Base-by-base conservation (phyloP, 441 rosid species). In the Gossypium laxum region DNA sequence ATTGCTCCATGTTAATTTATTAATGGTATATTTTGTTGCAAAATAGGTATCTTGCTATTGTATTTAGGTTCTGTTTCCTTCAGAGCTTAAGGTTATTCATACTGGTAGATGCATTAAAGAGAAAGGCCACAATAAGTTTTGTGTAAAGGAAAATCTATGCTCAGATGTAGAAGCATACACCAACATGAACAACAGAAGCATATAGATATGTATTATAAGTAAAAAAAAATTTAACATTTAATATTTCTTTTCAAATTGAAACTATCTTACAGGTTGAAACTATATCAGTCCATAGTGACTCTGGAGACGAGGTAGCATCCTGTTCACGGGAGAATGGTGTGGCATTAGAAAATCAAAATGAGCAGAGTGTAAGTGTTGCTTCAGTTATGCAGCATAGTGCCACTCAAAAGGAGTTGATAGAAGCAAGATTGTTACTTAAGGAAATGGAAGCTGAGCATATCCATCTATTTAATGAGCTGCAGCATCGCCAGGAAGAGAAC, bases 241-340 rank as follows among this genome's bases (percentile, higher is more conserved):
- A 60, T 43, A 10, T 68, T 15, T 66, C 34, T 69, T 22, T 72
- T 61, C n/a, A 28, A 26, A 48, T 19, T 17, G 63, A 72, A 32
- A 54, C 71, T 18, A 43, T 59, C 76, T 78, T 83, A 70, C 86
- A 89, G 97, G 80, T 75, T 54, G 87, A 87, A 76, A 77, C 77
- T 48, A 59, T 75, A 76, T 80, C 89, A 24, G 72, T 70, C 68
- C 78, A 68, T 69, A 75, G 83, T 72, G 89, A 81, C 73, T 76
- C 67, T 61, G 79, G 45, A 74, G 90, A 82, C 67, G 87, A 86
- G 74, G 70, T 72, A 74, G 75, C 80, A 66, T 74, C 78, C 69
- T 74, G 67, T 75, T 72, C 75, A 58, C 76, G 75, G 70, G 80
- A 76, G 70, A 80, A 78, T 71, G 81, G 72, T 65, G 45, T 41